Evolutionary conservation across 2,329 filamentous ascomycete genomes (phyloP).

Genomic region (Trichoderma oligosporum): DNA sequence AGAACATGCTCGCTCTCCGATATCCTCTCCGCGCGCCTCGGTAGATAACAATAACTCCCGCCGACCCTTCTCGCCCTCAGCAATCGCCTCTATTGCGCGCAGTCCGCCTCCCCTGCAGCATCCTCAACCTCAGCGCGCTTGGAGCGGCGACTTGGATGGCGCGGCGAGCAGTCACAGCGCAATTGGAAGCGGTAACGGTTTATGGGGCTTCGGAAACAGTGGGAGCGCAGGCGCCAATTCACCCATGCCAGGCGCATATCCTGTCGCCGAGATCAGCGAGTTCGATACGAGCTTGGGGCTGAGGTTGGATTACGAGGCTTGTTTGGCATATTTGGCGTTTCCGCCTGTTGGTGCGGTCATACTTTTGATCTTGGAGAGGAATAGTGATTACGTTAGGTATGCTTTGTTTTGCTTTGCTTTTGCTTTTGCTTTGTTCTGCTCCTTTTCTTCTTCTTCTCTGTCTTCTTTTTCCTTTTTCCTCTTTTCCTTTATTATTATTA

Average conservation of each 20-base stretch:
- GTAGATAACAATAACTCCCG: conserved; percentile 51
- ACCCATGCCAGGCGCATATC: conserved; percentile 38
- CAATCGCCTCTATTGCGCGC: conserved; percentile 37
- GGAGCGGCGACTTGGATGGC: conserved; percentile 41
- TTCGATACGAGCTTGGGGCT: conserved; percentile 90
- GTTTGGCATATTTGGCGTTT: conserved; percentile 78
- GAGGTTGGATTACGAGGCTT: conserved; percentile 84
- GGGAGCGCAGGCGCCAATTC: conserved; percentile 25
- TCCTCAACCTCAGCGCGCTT: conserved; percentile 56
- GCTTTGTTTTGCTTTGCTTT: conserved; percentile 16
- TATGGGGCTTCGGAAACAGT: conserved; percentile 17
- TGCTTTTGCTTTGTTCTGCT: background rate
- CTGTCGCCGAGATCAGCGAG: conserved; percentile 60
- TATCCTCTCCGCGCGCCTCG: conserved; percentile 54
- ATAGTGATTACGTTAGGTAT: conserved; percentile 94
- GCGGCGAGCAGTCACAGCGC: conserved; percentile 30
- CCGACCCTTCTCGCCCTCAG: conserved; percentile 50
- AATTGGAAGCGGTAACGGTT: conserved; percentile 16
- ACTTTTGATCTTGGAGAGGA: conserved; percentile 80
- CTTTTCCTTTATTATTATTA: too few relatives aligned
- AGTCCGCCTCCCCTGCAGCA: conserved; percentile 42
- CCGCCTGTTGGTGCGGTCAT: conserved; percentile 84
- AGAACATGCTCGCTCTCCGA: conserved; percentile 76
- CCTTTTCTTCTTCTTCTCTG: background rate
- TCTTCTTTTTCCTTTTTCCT: too few relatives aligned